Percentiles rank a stretch among this genome's conserved stretches.
phyloP scores from a whole-genome alignment of 768 basidiomycete genomes.

The Amyloporia xantha region DNA sequence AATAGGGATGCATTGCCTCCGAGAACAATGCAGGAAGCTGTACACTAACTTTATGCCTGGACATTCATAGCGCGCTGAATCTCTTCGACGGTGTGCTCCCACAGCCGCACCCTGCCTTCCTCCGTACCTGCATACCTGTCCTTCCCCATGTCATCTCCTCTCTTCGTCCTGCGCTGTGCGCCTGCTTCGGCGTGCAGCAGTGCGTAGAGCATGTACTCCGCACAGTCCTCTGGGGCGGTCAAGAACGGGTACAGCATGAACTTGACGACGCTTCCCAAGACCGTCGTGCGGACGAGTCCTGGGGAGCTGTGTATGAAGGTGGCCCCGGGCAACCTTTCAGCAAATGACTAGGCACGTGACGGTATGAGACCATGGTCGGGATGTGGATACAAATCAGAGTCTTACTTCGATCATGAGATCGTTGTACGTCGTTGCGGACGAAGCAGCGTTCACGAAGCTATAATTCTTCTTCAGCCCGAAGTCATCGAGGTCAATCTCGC shows the following conservation, averaged over 20 bases:
- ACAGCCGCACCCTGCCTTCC: conserved; percentile 11
- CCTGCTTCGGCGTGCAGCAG: conserved; percentile 10
- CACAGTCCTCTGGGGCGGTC: conserved; percentile 9
- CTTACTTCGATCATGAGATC: conserved; percentile 47
- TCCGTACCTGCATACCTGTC: conserved; percentile 9
- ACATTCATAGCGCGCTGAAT: conserved; percentile 5
- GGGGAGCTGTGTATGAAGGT: conserved; percentile 39
- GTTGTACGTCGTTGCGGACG: conserved; percentile 38
- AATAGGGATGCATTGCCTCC: no score
- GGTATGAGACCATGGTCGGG: no score
- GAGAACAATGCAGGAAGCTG: no score
- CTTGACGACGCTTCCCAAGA: conserved; percentile 10
- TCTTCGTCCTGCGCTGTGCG: conserved; percentile 2
- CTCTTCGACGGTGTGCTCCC: conserved; percentile 17
- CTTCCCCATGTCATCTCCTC: conserved; percentile 16
- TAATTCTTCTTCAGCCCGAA: conserved; percentile 44
- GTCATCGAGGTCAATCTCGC: conserved; percentile 40
- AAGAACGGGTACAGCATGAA: conserved; percentile 9
- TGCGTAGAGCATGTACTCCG: conserved; percentile 12
- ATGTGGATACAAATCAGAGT: no score
- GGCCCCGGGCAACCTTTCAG: conserved; percentile 32
- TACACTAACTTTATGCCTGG: no score
- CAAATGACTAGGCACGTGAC: conserved; percentile 33
- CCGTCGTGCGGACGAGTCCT: conserved; percentile 30
- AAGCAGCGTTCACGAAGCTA: conserved; percentile 27